These are phyloP conservation scores for Volvox carteri DNA, from an alignment of 163 green algal species.

Conservation along the genomic window DNA sequence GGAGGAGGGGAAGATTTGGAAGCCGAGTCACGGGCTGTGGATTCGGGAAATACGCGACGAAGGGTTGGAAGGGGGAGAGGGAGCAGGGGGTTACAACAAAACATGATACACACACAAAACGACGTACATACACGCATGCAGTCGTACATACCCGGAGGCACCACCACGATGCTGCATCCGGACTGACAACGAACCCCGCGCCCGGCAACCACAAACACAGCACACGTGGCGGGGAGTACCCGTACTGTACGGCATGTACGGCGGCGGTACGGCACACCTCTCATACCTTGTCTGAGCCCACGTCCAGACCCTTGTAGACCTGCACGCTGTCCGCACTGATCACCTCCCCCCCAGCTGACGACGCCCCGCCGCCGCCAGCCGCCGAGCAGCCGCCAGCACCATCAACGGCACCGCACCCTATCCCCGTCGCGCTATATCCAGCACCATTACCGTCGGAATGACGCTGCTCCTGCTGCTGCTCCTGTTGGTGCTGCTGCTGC, in stretches of 20 bases:
- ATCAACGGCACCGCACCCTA: too few species aligned
- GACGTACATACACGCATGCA: too few species aligned
- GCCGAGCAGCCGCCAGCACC: too few species aligned
- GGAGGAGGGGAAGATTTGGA: neutral
- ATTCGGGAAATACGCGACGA: too few species aligned
- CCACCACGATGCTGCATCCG: too few species aligned
- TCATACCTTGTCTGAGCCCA: slow-evolving; percentile 95
- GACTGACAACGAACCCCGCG: too few species aligned
- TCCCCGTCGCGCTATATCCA: neutral
- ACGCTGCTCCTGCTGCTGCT: slow-evolving; percentile 4
- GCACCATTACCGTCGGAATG: neutral
- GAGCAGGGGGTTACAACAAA: too few species aligned
- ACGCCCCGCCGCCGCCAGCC: neutral
- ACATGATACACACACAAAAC: too few species aligned
- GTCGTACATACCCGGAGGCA: too few species aligned
- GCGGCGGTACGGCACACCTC: neutral
- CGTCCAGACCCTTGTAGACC: slow-evolving; percentile 93
- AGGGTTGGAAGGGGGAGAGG: too few species aligned
- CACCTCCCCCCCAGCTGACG: slow-evolving; percentile 84
- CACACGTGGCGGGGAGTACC: too few species aligned
- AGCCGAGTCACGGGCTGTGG: neutral
- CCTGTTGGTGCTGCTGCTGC: neutral
- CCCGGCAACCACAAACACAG: too few species aligned
- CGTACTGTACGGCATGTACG: neutral
- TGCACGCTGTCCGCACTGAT: slow-evolving; percentile 97